Base-by-base conservation (phyloP, 2,329 filamentous ascomycete genomes). In the Colletotrichum abscissum region DNA sequence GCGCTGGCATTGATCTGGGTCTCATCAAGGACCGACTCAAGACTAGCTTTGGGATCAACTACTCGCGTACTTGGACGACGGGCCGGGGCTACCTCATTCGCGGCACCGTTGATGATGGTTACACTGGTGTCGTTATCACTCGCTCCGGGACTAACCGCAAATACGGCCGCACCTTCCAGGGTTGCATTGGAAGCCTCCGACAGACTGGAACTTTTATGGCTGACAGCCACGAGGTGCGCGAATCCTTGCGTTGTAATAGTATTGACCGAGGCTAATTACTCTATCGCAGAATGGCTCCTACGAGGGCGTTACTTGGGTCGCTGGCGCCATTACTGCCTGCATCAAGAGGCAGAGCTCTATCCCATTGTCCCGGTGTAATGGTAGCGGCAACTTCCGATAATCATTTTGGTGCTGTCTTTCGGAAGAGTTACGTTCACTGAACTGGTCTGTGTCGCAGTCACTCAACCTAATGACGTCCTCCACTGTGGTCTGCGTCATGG, bases 121-220 rank as follows among this genome's bases (percentile, higher is more conserved):
- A 73, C 24, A 73, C 73, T 1, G 73, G 73, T 14, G 73, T 73
- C 7, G 66, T 73, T n/a, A 67, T 75, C 57, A 70, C 60, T 58
- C 63, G 49, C 4, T 70, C 73, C 52, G 73, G 73, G 73, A 73
- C 65, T 24, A 73, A 57, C 54, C 73, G 73, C 62, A 58, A 55
- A 30, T 75, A 70, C 46, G 73, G 73, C 28, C 73, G 70, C 28
- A 70, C 70, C 42, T 73, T 67, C 70, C 70, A 70, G 46, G 73
- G 73, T 33, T 75, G 73, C 5, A n/a, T 66, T n/a, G 73, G 73
- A n/a, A 59, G 22, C 22, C 57, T 73, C 6, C 42, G 16, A 4
- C 62, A 73, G 70, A 73, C 70, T n/a, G 73, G 70, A n/a, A 75
- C 73, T 49, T 75, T 73, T 42, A 73, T 67, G 46, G 70, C 73